These are phyloP conservation scores for Tetradesmus obliquus DNA, from an alignment of 139 green algal genomes.

Conservation along the genomic window DNA sequence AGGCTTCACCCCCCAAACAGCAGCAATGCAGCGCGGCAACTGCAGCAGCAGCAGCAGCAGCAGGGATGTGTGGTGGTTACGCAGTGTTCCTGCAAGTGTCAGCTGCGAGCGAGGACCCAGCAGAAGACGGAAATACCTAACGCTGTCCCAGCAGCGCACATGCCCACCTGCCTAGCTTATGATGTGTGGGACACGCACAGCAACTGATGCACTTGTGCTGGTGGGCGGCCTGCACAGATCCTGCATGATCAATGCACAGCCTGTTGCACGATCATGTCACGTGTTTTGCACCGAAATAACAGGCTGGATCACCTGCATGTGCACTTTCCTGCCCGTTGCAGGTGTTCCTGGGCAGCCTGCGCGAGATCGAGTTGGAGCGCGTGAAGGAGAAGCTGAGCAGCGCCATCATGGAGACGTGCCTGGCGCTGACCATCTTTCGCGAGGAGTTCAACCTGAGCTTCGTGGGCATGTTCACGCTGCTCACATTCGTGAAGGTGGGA, in stretches of 20 bases:
- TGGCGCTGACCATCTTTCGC: slow-evolving; percentile 98
- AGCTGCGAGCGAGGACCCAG: no score
- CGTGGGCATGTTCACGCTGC: slow-evolving; percentile 91
- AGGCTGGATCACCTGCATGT: no score
- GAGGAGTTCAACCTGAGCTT: slow-evolving; percentile 90
- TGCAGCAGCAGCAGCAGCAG: neutral
- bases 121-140: no score
- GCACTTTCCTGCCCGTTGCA: slow-evolving; percentile 46
- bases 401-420: slow-evolving; percentile 96
- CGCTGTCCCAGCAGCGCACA: neutral
- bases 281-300: no score
- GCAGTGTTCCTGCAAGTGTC: no score
- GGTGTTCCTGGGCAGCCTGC: slow-evolving; percentile 93
- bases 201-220: no score
- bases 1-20: neutral
- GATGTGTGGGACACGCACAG: no score
- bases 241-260: no score
- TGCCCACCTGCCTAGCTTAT: no score
- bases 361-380: slow-evolving; percentile 95
- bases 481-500: slow-evolving; percentile 92
- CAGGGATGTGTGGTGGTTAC: no score
- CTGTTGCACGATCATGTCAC: no score
- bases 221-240: no score
- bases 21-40: neutral
- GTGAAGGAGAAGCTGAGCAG: slow-evolving; percentile 87